phyloP scores from a whole-genome alignment of 1,284 basidiomycete genomes.

The Trichosporon faecale region DNA sequence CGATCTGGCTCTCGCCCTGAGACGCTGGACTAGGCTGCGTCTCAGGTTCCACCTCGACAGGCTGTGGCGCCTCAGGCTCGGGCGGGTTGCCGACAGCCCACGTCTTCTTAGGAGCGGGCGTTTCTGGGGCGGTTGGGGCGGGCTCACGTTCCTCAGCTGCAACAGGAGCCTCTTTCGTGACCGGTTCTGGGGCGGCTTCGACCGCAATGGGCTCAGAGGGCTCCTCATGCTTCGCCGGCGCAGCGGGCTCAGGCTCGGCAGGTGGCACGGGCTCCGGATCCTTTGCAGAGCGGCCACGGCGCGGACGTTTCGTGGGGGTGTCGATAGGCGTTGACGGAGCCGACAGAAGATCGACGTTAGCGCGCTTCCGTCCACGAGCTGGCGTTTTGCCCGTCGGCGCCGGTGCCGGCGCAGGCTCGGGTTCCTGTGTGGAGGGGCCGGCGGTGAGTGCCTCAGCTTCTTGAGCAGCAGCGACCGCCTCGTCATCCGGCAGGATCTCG shows the following conservation, averaged over 20 bases:
- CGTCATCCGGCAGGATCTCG: background rate
- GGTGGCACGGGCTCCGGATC: background rate
- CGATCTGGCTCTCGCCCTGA: background rate
- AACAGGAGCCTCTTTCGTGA: too few species aligned
- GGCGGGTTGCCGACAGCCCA: constrained; percentile 3
- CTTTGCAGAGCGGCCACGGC: background rate
- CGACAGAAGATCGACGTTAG: background rate
- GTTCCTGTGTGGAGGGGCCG: background rate
- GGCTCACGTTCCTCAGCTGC: background rate
- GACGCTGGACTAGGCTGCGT: background rate
- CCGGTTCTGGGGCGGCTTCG: background rate
- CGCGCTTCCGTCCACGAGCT: background rate
- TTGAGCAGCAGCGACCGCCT: background rate
- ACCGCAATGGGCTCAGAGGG: background rate
- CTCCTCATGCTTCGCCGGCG: background rate
- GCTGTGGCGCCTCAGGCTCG: background rate
- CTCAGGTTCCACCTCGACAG: background rate
- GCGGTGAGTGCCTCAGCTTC: background rate
- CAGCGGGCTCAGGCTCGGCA: background rate
- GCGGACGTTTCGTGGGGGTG: constrained; percentile 2
- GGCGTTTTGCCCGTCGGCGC: background rate
- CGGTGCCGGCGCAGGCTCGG: background rate
- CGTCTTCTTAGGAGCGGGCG: background rate
- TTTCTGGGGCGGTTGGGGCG: background rate
- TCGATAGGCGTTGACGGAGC: background rate